Base-by-base conservation (phyloP, 1,139 yeast genomes). In the Magnusiomyces starmeri region DNA sequence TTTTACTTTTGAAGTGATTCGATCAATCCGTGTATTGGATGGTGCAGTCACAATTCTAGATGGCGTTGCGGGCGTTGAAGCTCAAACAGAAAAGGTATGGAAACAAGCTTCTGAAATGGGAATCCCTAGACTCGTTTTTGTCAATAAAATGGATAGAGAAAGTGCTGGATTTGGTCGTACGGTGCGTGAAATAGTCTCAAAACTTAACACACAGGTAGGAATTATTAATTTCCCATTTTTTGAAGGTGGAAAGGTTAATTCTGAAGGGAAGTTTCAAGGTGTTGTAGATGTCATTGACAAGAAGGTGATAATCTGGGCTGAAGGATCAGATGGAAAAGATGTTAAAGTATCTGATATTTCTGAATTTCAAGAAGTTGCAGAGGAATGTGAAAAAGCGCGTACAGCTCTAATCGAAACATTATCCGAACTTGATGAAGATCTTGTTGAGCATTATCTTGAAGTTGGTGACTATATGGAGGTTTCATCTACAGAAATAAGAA, bases 41-140 rank as follows among this genome's bases (percentile, higher is more conserved):
- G 97, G 97, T 1, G 95, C 90, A 0, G 95, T 92, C 4, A 85
- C 96, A 0, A 86, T 92, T 12, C 70, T 92, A 51, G 99, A 92
- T 69, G 96, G 87, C 0, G 97, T 92, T 3, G 97, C 97, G 1
- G 99, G 98, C 14, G 98, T 92, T 1, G 98, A 92, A 64, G 95
- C 98, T 0, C 97, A 94, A 65, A 92, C 98, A 0, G 97, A 90
- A 65, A 90, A 89, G 64, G 97, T 92, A 1, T 92, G 97, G 97
- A 80, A 77, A 60, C 96, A 90, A 66, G 92, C 97, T 1, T 73
- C 72, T 41, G 77, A 76, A 26, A 73, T 86, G 56, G 69, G 69
- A 1, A 79, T 86, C 51, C 97, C 98, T 0, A 77, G 80, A 51
- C 71, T 92, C 16, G 82, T 89, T 8, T 94, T 82, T 64, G 78